These are phyloP conservation scores for Huntiella abstrusa DNA, from an alignment of 2,329 filamentous ascomycete species.

Conservation along the genomic window DNA sequence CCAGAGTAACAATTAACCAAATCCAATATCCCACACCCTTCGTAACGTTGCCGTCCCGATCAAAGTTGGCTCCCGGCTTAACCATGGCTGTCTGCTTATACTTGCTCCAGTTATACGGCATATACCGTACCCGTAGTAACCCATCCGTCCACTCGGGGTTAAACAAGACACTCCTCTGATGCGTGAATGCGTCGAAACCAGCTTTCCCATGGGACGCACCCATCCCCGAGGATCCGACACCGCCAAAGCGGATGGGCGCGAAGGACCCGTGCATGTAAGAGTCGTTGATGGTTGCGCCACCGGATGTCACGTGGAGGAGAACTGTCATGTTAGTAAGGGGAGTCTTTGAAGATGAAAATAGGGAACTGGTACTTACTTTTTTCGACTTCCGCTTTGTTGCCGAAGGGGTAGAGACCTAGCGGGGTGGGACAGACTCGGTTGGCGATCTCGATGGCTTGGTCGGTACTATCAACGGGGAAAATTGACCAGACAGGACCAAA, in stretches of 20 bases:
- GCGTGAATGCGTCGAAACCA: constrained; percentile 50
- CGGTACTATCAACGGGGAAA: constrained; percentile 57
- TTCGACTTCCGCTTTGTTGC: constrained; percentile 56
- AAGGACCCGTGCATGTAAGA: constrained; percentile 53
- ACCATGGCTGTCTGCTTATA: constrained; percentile 26
- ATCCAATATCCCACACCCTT: constrained; percentile 36
- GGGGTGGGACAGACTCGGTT: constrained; percentile 71
- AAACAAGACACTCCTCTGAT: constrained; percentile 36
- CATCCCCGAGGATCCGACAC: constrained; percentile 60
- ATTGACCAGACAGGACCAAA: constrained; percentile 89
- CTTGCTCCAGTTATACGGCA: constrained; percentile 30
- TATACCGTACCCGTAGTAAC: constrained; percentile 48
- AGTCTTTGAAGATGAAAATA: not conserved
- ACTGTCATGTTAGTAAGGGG: constrained; percentile 22
- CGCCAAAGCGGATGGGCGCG: constrained; percentile 59
- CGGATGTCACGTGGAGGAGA: constrained; percentile 43
- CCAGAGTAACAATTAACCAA: constrained; percentile 30
- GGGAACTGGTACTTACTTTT: constrained; percentile 34
- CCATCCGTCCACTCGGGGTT: constrained; percentile 50
- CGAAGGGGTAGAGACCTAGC: constrained; percentile 70
- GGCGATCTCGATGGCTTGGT: constrained; percentile 67
- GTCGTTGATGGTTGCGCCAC: constrained; percentile 47
- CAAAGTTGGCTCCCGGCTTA: constrained; percentile 34
- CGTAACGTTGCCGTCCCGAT: constrained; percentile 35
- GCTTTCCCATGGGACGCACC: constrained; percentile 62